Evolutionary conservation across 2,329 filamentous ascomycete genomes (phyloP).

Genomic region (Emergomyces africanus): DNA sequence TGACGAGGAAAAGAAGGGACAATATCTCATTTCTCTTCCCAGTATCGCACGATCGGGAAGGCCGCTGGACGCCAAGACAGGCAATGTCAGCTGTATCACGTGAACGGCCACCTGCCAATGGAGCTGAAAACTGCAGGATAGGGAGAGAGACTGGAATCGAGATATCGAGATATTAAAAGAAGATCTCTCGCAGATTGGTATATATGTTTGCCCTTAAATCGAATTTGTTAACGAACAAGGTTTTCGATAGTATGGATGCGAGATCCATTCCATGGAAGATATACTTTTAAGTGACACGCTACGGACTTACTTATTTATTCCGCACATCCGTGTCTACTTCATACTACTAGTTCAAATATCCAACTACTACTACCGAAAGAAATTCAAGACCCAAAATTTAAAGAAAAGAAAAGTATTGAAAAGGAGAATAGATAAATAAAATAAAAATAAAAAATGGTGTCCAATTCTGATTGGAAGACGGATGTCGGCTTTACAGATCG

Average conservation of each 20-base stretch:
- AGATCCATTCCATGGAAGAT: neutral
- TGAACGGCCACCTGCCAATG: neutral
- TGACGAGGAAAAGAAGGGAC: conserved; percentile 53
- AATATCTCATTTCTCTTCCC: conserved; percentile 64
- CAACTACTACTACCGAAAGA: neutral
- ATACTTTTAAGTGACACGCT: neutral
- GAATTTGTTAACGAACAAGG: neutral
- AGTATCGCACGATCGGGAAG: conserved; percentile 42
- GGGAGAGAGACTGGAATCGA: neutral
- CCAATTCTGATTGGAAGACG: conserved; percentile 20
- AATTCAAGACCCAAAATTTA: neutral
- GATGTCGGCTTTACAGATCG: conserved; percentile 46
- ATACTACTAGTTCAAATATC: too few relatives aligned
- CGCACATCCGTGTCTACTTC: neutral
- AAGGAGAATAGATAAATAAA: neutral
- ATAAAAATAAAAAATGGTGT: conserved; percentile 10
- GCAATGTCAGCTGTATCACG: conserved; percentile 7
- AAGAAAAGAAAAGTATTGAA: too few relatives aligned
- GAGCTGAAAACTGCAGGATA: neutral
- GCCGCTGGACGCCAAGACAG: neutral
- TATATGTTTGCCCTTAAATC: too few relatives aligned
- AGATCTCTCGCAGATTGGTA: neutral
- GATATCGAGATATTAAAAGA: too few relatives aligned
- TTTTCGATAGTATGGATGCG: neutral
- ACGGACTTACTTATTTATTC: neutral